Conservation (phyloP, 78 protist species). For the Salpingoeca rosetta region DNA sequence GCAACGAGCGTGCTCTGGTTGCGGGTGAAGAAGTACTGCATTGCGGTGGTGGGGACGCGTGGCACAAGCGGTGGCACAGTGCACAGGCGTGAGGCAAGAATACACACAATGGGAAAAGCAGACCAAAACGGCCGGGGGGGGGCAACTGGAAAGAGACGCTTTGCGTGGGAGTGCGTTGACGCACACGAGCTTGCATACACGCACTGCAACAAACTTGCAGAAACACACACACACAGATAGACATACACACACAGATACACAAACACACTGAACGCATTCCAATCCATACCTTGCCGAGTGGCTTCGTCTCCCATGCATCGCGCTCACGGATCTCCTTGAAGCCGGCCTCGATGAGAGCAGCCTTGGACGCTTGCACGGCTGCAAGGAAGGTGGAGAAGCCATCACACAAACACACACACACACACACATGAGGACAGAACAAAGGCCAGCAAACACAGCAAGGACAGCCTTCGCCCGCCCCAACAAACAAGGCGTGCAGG, state of each 20-base stretch:
- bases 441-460: background rate
- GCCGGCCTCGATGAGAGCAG: background rate
- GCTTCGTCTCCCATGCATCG: conserved; percentile 5
- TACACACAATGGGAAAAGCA: background rate
- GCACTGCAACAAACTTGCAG: too few relatives aligned
- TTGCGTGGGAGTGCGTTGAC: too few relatives aligned
- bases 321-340: conserved; percentile 10
- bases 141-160: too few relatives aligned
- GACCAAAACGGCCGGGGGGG: background rate
- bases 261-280: background rate
- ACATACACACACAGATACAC: background rate
- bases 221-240: too few relatives aligned
- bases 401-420: too few relatives aligned
- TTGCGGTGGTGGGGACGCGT: background rate
- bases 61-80: background rate
- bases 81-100: background rate
- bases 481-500: background rate
- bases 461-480: background rate
- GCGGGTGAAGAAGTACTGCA: conserved; percentile 74
- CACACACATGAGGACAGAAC: too few relatives aligned
- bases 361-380: background rate
- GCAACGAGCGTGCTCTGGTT: conserved; percentile 76
- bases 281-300: background rate
- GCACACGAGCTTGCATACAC: too few relatives aligned
- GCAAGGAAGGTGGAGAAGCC: background rate